Conservation (phyloP, 192 early-diverging fungal genomes). For the Funneliformis geosporum region DNA sequence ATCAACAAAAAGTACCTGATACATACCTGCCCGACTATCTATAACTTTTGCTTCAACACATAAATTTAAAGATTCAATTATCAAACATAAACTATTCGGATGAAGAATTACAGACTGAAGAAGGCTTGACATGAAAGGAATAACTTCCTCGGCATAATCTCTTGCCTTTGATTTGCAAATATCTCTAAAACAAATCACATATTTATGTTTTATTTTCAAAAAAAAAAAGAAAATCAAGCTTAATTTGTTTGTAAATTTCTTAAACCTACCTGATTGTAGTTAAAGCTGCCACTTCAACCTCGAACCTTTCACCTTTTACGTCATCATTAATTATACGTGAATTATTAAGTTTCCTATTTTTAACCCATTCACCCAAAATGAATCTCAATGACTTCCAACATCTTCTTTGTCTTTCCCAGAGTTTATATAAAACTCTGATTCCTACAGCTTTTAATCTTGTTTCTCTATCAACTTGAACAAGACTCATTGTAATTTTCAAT, state of each 20-base stretch:
- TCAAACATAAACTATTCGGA: slow-evolving; percentile 44
- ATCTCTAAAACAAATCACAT: slow-evolving; percentile 38
- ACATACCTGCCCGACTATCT: slow-evolving; percentile 48
- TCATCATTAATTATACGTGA: slow-evolving; percentile 31
- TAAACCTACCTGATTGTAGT: slow-evolving; percentile 47
- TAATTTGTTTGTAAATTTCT: not conserved
- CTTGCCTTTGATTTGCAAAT: slow-evolving; percentile 45
- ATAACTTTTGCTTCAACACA: slow-evolving; percentile 46
- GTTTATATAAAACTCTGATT: slow-evolving; percentile 45
- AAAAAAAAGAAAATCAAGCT: not conserved
- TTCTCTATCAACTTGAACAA: slow-evolving; percentile 36
- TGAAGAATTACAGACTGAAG: slow-evolving; percentile 50
- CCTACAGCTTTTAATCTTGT: slow-evolving; percentile 50
- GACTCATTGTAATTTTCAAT: slow-evolving; percentile 45
- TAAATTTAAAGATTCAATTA: slow-evolving; percentile 51
- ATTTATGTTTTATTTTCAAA: not conserved
- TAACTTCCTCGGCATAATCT: slow-evolving; percentile 48
- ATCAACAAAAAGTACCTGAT: not conserved
- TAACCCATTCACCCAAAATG: slow-evolving; percentile 52
- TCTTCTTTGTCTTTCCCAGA: slow-evolving; percentile 53
- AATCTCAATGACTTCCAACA: slow-evolving; percentile 56
- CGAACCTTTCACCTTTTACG: slow-evolving; percentile 38
- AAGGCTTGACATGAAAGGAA: slow-evolving; percentile 52
- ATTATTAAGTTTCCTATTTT: slow-evolving; percentile 37
- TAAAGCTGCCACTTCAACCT: slow-evolving; percentile 55